Evolutionary conservation across 352 stramenopile genomes (phyloP), one percentile per base, ranked within the genome.

Genomic region (Phytophthora quininea): DNA sequence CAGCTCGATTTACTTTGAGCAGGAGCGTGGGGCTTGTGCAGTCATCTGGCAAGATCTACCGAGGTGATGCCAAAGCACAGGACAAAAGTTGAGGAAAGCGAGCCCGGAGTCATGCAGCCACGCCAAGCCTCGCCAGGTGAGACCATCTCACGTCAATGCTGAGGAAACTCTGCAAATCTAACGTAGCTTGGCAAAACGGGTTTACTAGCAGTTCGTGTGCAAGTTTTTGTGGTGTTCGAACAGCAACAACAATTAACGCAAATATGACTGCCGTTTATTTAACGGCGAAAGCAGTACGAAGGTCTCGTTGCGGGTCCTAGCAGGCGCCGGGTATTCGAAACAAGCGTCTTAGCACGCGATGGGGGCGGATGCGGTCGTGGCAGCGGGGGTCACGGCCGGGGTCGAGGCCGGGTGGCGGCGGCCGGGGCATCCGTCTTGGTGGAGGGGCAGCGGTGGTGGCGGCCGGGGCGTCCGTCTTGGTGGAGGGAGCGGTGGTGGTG

Each of bases 201-300:
- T 24, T 24, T 24, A 24, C 19, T 24, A 24, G 19, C 19, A 24
- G 19, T 24, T 24, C 19, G 19, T 24, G 19, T 24, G 19, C 19
- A 24, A 24, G 19, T 24, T 24, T 24, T 24, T 24, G 19, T 24
- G 19, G 19, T 24, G 19, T 24, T 24, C 19, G 19, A 24, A 60
- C 40, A 45, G 54, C 31, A 10, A 6, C 45, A 49, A 50, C 30
- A 33, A 14, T 15, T 56, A 63, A 68, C 43, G 64, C 52, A 72
- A 46, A 71, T 58, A 66, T 38, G 40, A 53, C n/a, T 42, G 57
- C 48, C 64, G 67, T 24, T 67, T 67, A 71, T 11, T 68, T 68
- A 72, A 68, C 64, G 33, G 48, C 38, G 46, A 42, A 47, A 62
- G 58, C 64, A 33, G 58, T 72, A 68, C 58, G 57, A 61, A 30